Evolutionary conservation across 257 asterid species (phyloP).

Genomic region (Solanum dulcamara): DNA sequence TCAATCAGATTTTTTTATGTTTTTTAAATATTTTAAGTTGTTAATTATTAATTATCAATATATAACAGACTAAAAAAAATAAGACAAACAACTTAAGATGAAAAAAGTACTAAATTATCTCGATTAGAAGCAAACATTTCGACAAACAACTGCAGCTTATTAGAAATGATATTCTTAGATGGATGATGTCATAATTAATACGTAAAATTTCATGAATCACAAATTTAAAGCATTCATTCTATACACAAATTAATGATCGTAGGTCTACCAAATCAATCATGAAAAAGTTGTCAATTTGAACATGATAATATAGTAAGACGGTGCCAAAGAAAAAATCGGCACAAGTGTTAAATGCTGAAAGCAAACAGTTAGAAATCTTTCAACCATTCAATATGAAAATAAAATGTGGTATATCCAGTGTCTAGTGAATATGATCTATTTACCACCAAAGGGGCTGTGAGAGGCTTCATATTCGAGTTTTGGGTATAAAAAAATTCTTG

Average conservation of each 20-base stretch:
- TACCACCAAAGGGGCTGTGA: too few relatives aligned
- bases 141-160: too few relatives aligned
- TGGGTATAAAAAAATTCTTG: too few relatives aligned
- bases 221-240: background rate
- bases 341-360: background rate
- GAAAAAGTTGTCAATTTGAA: background rate
- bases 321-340: background rate
- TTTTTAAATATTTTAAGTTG: too few relatives aligned
- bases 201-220: background rate
- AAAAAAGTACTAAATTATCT: too few relatives aligned
- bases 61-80: too few relatives aligned
- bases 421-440: too few relatives aligned
- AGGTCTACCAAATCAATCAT: background rate
- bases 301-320: background rate
- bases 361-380: background rate
- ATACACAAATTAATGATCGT: background rate
- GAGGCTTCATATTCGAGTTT: too few relatives aligned
- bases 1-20: too few relatives aligned
- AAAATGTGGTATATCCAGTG: background rate
- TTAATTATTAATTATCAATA: too few relatives aligned
- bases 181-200: background rate
- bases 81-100: too few relatives aligned
- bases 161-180: background rate
- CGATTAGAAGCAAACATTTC: too few relatives aligned
- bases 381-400: background rate